Percentiles rank a stretch among this genome's conserved stretches.
Conservation (phyloP, 2,329 filamentous ascomycete species). For the Acephala macrosclerotiorum region DNA sequence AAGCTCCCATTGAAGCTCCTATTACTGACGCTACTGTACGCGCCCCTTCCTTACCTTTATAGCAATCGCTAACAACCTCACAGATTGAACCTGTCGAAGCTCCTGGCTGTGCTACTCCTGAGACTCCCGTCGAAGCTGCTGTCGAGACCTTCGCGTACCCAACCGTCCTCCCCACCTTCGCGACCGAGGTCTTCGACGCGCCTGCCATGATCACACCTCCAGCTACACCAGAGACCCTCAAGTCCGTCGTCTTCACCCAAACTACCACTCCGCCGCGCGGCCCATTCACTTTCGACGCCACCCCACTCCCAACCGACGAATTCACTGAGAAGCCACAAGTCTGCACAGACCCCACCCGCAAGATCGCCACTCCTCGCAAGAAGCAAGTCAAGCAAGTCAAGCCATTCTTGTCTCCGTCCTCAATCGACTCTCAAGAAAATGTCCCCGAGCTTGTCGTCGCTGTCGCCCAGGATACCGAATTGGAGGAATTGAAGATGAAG, state of each 20-base stretch:
- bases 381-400: neutral
- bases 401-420: neutral
- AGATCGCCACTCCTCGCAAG: neutral
- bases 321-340: neutral
- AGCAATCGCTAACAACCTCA: neutral
- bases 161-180: neutral
- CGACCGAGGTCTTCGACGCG: neutral
- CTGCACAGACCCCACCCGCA: neutral
- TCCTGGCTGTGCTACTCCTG: neutral
- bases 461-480: neutral
- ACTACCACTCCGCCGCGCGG: neutral
- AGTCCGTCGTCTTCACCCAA: neutral
- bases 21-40: too few relatives aligned
- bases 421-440: neutral
- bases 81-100: neutral
- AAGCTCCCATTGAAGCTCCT: too few relatives aligned
- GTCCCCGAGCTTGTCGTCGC: neutral
- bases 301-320: neutral
- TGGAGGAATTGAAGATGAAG: neutral
- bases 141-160: neutral
- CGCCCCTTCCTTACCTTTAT: too few relatives aligned
- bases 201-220: neutral
- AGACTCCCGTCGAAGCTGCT: neutral
- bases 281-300: neutral
- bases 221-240: neutral